Percentiles rank a stretch among this genome's conserved stretches.
Conservation (phyloP, 495 filamentous ascomycete species). For the Neurospora cerealis region DNA sequence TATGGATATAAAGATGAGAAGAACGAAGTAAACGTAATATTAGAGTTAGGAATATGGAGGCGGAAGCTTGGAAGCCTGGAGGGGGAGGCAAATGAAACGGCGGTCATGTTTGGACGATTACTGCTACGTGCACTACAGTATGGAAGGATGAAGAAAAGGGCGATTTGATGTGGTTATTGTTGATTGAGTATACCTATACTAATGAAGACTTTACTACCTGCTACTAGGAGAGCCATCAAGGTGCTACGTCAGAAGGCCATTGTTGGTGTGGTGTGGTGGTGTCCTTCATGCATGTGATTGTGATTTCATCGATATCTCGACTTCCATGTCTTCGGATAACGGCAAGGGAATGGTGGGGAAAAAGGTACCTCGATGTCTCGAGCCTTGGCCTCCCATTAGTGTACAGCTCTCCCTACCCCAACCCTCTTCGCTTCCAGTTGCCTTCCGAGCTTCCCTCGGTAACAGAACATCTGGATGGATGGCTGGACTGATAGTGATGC, state of each 20-base stretch:
- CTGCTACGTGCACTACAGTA: not conserved
- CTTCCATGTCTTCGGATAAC: conserved; percentile 4
- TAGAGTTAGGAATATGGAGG: not conserved
- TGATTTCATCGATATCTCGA: not conserved
- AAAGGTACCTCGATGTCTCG: not conserved
- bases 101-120: not conserved
- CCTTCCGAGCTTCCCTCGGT: not conserved
- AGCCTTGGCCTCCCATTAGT: not conserved
- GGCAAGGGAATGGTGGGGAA: conserved; percentile 1
- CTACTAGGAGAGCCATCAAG: not conserved
- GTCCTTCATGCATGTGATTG: conserved; percentile 14
- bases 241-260: not conserved
- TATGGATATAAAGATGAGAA: not conserved
- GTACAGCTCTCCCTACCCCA: not conserved
- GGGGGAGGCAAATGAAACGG: not conserved
- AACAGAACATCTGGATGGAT: not conserved
- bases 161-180: not conserved
- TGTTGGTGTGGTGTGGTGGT: not conserved
- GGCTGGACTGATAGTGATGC: not conserved
- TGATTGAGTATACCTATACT: not conserved
- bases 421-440: not conserved
- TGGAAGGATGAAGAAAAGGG: not conserved
- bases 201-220: not conserved
- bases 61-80: not conserved
- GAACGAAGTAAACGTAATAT: not conserved